Base-by-base conservation (phyloP, 2,329 filamentous ascomycete species). In the Ophiostoma montium region DNA sequence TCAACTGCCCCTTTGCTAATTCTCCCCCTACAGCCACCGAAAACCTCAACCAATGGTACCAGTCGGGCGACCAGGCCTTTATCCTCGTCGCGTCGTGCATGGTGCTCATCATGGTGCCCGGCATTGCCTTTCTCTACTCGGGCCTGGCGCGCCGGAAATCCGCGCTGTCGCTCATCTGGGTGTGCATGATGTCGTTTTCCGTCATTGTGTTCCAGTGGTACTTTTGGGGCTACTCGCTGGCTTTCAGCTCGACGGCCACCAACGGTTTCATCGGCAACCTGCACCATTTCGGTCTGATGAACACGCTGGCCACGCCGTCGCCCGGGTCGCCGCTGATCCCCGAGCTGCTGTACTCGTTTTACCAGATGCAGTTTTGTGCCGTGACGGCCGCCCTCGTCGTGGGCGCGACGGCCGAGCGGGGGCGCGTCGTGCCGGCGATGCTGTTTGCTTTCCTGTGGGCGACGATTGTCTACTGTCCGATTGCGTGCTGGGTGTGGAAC, bases 151-250 rank as follows among this genome's bases (percentile, higher is more conserved):
- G 92, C 57, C 80, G 92, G 73, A 98, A 98, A 72, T 96, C 92
- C 5, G 92, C 92, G 30, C 76, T 98, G 39, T 95, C 88, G 55
- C 84, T 96, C 73, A 92, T 98, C 61, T 96, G 89, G 87, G 88
- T 90, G 13, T 88, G 84, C 69, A 94, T 98, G 86, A 90, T 84
- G 65, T 92, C 88, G 43, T 84, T 84, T 63, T 89, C 86, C 44
- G 81, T 96, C 62, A 75, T 95, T 64, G 84, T 86, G 50, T 95
- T 98, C 71, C 92, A 98, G 70, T 98, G 92, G 92, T 96, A 95
- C 62, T 95, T 98, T 66, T 96, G 92, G 90, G 92, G 92, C 35
- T 98, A 95, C 67, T 95, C 90, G 13, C 74, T 98, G 53, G 89
- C 90, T 47, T 95, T 96, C 68, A 92, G 85, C 61, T 73, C 76